Percentiles rank a stretch among this genome's conserved stretches.
phyloP scores from a whole-genome alignment of 1,284 basidiomycete genomes.

The Mixia osmundae region DNA sequence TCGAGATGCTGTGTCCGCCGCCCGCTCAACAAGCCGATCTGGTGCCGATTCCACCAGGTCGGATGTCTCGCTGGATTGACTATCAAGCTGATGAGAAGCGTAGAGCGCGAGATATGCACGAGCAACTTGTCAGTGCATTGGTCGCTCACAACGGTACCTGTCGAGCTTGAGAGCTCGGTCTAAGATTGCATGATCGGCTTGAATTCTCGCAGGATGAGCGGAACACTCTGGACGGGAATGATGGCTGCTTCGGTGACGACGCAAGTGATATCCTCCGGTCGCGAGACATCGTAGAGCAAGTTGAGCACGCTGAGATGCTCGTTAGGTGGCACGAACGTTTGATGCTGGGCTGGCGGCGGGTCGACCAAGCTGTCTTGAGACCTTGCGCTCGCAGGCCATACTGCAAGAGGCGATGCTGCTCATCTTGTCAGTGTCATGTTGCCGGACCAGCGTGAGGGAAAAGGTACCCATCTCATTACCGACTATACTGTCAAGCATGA shows the following conservation, averaged over 20 bases:
- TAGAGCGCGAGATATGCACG: no score
- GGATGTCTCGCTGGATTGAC: no score
- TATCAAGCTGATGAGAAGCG: no score
- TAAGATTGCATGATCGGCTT: constrained; percentile 16
- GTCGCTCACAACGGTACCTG: neutral
- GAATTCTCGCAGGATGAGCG: constrained; percentile 17
- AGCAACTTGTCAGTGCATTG: no score
- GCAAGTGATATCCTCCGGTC: constrained; percentile 70
- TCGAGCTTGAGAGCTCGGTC: no score
- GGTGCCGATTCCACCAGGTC: no score
- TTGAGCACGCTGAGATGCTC: constrained; percentile 46
- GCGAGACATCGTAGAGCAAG: constrained; percentile 75
- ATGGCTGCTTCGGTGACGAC: constrained; percentile 58
- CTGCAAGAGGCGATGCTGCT: neutral
- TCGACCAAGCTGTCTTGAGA: neutral
- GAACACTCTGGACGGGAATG: constrained; percentile 16
- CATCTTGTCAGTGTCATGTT: neutral
- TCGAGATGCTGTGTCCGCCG: no score
- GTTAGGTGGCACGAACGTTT: constrained; percentile 16
- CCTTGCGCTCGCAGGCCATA: neutral
- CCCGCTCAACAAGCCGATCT: no score
- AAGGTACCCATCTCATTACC: constrained; percentile 73
- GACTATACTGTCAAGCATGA: constrained; percentile 81
- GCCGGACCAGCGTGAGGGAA: neutral
- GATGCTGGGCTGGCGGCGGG: neutral